These are phyloP conservation scores for Aristolochia californica DNA, from an alignment of 164 flowering plant genomes.

Conservation along the genomic window DNA sequence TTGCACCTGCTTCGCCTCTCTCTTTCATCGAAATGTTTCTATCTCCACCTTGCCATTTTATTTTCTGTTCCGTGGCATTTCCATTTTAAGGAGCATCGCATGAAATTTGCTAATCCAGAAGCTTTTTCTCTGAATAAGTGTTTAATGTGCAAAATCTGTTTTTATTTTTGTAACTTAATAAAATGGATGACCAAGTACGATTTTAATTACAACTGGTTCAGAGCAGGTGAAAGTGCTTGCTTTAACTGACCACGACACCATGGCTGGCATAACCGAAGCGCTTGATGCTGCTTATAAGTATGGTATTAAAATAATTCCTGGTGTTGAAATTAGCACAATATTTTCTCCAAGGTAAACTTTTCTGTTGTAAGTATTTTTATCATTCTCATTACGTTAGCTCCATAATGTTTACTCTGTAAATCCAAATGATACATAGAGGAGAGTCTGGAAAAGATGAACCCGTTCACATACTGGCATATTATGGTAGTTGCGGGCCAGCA, in stretches of 20 bases:
- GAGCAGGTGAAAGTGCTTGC: slow-evolving; percentile 96
- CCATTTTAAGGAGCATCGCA: no score
- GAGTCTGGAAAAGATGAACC: slow-evolving; percentile 62
- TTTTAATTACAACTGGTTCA: slow-evolving; percentile 11
- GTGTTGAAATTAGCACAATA: slow-evolving; percentile 88
- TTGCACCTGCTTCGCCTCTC: no score
- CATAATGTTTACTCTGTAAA: no score
- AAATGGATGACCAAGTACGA: slow-evolving; percentile 1
- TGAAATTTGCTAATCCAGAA: no score
- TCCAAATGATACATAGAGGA: background rate
- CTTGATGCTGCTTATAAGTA: slow-evolving; percentile 64
- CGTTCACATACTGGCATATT: slow-evolving; percentile 90
- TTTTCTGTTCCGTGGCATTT: no score
- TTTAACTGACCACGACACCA: slow-evolving; percentile 37
- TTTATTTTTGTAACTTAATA: no score
- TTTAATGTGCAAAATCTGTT: no score
- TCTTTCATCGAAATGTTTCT: no score
- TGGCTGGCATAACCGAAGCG: slow-evolving; percentile 93
- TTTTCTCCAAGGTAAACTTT: slow-evolving; percentile 18
- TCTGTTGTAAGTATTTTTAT: background rate
- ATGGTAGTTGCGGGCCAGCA: slow-evolving; percentile 77
- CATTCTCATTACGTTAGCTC: background rate
- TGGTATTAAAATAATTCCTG: slow-evolving; percentile 84
- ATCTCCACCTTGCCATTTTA: no score
- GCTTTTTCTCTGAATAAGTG: no score